Evolutionary conservation across 169 alveolate genomes (phyloP).

Genomic region (Plasmodium yoelii): DNA sequence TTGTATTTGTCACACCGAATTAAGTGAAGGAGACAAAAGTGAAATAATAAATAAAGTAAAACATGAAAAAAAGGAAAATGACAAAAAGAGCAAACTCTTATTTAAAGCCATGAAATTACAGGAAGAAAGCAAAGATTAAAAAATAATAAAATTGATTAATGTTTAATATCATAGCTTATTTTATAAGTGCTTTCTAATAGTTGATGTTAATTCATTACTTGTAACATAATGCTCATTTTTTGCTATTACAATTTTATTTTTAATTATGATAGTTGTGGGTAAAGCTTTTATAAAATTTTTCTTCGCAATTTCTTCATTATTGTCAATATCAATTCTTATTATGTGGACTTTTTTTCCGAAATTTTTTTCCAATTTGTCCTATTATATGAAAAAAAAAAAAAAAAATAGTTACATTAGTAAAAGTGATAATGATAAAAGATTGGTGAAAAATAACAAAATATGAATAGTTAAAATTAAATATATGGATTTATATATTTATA

Average conservation of each 20-base stretch:
- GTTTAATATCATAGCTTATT: neutral
- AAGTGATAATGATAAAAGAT: neutral
- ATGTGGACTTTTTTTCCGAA: slow-evolving; percentile 24
- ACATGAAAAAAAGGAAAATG: slow-evolving; percentile 70
- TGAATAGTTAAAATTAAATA: neutral
- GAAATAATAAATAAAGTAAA: slow-evolving; percentile 45
- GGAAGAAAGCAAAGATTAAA: slow-evolving; percentile 20
- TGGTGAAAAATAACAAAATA: neutral
- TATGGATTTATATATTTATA: neutral
- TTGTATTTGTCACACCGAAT: slow-evolving; percentile 70
- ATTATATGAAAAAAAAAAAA: neutral
- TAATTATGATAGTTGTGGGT: slow-evolving; percentile 63
- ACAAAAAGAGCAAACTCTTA: slow-evolving; percentile 61
- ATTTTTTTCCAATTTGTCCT: slow-evolving; percentile 56
- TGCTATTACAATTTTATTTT: slow-evolving; percentile 43
- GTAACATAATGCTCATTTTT: slow-evolving; percentile 45
- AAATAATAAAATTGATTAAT: neutral
- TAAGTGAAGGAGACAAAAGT: slow-evolving; percentile 43
- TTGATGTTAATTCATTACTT: slow-evolving; percentile 26
- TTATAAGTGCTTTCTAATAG: slow-evolving; percentile 48
- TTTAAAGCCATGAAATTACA: slow-evolving; percentile 72
- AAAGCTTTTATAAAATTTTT: slow-evolving; percentile 25
- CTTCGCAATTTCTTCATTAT: slow-evolving; percentile 40
- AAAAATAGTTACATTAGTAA: neutral
- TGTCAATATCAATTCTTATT: slow-evolving; percentile 27